Percentiles rank a stretch among this genome's conserved stretches.
phyloP scores from a whole-genome alignment of 225 moss, liverwort and hornwort species.

The Sphagnum tenellum region DNA sequence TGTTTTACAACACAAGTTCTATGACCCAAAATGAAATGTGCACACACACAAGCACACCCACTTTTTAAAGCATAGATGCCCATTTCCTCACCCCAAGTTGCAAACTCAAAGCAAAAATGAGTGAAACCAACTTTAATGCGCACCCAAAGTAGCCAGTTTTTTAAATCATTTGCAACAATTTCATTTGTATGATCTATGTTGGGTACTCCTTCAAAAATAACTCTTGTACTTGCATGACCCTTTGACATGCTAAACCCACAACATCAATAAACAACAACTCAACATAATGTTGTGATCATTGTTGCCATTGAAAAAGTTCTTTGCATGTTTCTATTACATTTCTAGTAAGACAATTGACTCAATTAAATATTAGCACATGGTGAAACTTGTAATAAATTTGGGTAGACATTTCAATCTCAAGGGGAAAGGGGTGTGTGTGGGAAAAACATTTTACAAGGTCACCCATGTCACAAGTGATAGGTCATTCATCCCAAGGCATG shows the following conservation, averaged over 20 bases:
- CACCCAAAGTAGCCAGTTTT: slow-evolving; percentile 79
- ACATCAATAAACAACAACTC: too few relatives aligned
- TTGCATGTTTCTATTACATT: too few relatives aligned
- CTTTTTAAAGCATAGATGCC: too few relatives aligned
- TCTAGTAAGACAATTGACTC: neutral
- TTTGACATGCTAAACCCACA: slow-evolving; percentile 1
- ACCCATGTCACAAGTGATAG: slow-evolving; percentile 52
- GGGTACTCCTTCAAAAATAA: slow-evolving; percentile 70
- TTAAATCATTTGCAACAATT: slow-evolving; percentile 77
- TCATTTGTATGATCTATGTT: slow-evolving; percentile 84
- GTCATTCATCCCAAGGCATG: slow-evolving; percentile 99
- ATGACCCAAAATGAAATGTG: neutral
- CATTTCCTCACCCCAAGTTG: slow-evolving; percentile 50
- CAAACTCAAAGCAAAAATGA: slow-evolving; percentile 81
- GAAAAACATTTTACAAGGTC: too few relatives aligned
- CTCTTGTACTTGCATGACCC: slow-evolving; percentile 89
- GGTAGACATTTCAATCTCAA: too few relatives aligned
- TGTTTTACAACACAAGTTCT: too few relatives aligned
- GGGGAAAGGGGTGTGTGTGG: too few relatives aligned
- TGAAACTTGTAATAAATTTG: too few relatives aligned
- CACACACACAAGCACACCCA: neutral
- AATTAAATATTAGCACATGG: slow-evolving; percentile 26
- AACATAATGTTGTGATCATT: too few relatives aligned
- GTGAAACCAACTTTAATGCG: slow-evolving; percentile 69
- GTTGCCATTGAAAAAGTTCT: too few relatives aligned